Base-by-base conservation (phyloP, 1,284 basidiomycete genomes). In the Marasmius oreades region DNA sequence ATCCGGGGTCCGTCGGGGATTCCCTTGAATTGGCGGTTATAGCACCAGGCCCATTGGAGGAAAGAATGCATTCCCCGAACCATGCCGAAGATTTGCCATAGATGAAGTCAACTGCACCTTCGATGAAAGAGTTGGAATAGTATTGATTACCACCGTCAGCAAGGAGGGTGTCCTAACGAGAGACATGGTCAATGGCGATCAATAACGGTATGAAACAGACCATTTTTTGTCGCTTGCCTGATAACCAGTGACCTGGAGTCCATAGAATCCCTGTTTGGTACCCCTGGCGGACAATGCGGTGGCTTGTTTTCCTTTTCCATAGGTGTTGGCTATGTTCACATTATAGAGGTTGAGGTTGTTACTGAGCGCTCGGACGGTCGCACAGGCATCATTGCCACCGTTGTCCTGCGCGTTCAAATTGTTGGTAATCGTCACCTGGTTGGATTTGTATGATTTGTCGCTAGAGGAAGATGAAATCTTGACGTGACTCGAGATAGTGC, bases 91-190 rank as follows among this genome's bases (percentile, higher is more conserved):
- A 65, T 5, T 55, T 57, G 5, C 66, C 66, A 26, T 67, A 68
- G 23, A 68, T 68, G 44, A 67, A 68, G 59, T 68, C 65, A 14
- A 67, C 63, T 1, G 66, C 66, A 16, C 66, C 66, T 51, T 65
- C 63, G 45, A 68, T 67, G 36, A 59, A 63, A 44, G 66, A 66
- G 54, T 68, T 68, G 56, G 64, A 61, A 56, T 63, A 63, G 42
- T 62, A 63, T 54, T 63, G 62, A 48, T 39, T 52, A 3, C 56
- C 61, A 5, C 55, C 59, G 37, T 62, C 62, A 4, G 61, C 61
- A n/a, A 63, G 52, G 7, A 62, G 57, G 11, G 53, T 55, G 52
- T 56, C 55, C 39, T 59, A 16, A 34, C 5, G 37, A 14, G 18
- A 44, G 33, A 43, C 23, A 51, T 8, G 28, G 23, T 44, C 20